Conservation (phyloP, 805 yeast species). For the Brettanomyces nanus region DNA sequence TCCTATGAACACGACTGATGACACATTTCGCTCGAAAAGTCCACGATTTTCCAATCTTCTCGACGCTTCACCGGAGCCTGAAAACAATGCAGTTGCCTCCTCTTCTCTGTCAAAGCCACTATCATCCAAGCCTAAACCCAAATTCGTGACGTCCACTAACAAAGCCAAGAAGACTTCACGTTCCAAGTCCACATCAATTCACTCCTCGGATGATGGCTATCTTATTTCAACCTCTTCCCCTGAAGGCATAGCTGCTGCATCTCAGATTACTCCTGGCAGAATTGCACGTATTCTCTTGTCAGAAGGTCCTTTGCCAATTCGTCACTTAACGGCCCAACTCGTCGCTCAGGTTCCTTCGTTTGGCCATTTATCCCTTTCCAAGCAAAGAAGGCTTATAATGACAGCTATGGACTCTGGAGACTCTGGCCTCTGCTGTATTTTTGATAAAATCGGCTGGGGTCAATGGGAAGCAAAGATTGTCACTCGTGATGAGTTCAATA, state of each 20-base stretch:
- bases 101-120: too few species aligned
- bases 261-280: constrained; percentile 72
- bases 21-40: too few species aligned
- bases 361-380: constrained; percentile 71
- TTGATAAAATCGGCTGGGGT: constrained; percentile 97
- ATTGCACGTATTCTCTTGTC: constrained; percentile 57
- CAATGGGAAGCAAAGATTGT: constrained; percentile 79
- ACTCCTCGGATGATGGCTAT: constrained; percentile 18
- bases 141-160: too few species aligned
- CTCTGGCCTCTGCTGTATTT: constrained; percentile 50
- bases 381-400: constrained; percentile 86
- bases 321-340: constrained; percentile 78
- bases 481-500: constrained; percentile 16
- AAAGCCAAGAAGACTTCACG: too few species aligned
- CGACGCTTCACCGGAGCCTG: too few species aligned
- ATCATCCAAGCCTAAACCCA: too few species aligned
- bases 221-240: constrained; percentile 72
- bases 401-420: constrained; percentile 77
- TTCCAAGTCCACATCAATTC: too few species aligned
- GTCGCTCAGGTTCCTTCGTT: constrained; percentile 71
- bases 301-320: constrained; percentile 85
- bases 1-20: too few species aligned
- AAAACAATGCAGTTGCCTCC: too few species aligned
- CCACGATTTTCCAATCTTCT: too few species aligned
- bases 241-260: constrained; percentile 80